A percentile compares a stretch with the other conserved stretches of the same genome.
These are phyloP conservation scores for Malassezia furfur DNA, from an alignment of 1,284 basidiomycete genomes.

Conservation along the genomic window DNA sequence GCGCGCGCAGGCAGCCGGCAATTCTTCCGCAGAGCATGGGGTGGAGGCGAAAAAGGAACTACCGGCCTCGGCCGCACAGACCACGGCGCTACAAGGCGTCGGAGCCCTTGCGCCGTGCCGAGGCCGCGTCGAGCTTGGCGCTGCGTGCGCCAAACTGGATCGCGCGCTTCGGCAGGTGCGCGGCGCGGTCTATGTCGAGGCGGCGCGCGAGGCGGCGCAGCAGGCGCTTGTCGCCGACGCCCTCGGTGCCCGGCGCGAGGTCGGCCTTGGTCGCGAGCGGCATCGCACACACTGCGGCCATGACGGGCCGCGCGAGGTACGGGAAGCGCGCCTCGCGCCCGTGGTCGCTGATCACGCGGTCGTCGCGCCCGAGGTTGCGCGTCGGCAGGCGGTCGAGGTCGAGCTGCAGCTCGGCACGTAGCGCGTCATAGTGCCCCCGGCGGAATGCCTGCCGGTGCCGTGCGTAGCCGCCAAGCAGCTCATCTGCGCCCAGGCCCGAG, in stretches of 20 bases:
- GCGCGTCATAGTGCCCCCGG: conserved; percentile 46
- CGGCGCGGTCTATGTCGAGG: conserved; percentile 52
- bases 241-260: conserved; percentile 12
- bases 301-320: conserved; percentile 27
- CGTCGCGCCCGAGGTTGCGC: conserved; percentile 85
- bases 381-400: conserved; percentile 82
- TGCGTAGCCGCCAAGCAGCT: conserved; percentile 85
- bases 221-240: conserved; percentile 74
- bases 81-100: background rate
- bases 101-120: conserved; percentile 38
- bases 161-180: conserved; percentile 67
- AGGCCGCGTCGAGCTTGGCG: conserved; percentile 67
- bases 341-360: conserved; percentile 76
- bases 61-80: too few relatives aligned
- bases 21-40: too few relatives aligned
- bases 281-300: conserved; percentile 55
- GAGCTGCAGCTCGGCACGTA: conserved; percentile 77
- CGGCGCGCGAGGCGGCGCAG: conserved; percentile 52
- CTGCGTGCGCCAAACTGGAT: conserved; percentile 93
- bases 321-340: conserved; percentile 64
- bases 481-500: conserved; percentile 88
- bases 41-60: background rate
- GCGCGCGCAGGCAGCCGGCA: background rate
- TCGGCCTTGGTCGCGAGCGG: conserved; percentile 75
- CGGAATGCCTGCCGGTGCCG: conserved; percentile 70